Conservation (phyloP, 1,139 yeast species). For the Tardiomyces blankii region DNA sequence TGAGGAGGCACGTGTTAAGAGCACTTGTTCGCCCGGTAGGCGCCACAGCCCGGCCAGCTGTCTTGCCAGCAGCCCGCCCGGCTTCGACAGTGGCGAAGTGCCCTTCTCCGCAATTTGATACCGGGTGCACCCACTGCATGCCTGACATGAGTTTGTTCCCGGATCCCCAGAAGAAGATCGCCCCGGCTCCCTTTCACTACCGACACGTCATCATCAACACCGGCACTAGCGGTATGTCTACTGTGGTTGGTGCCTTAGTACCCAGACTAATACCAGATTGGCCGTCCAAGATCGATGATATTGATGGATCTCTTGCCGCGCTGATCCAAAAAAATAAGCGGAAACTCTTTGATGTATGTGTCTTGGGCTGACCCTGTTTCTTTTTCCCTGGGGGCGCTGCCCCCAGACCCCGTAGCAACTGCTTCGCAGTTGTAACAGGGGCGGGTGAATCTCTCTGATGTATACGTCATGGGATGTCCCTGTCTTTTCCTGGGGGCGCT, state of each 20-base stretch:
- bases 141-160: slow-evolving; percentile 23
- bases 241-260: slow-evolving; percentile 13
- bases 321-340: slow-evolving; percentile 22
- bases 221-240: slow-evolving; percentile 13
- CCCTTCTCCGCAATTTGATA: slow-evolving; percentile 42
- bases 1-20: no score
- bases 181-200: slow-evolving; percentile 31
- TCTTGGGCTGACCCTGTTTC: not conserved
- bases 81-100: slow-evolving; percentile 22
- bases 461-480: no score
- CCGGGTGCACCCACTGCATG: slow-evolving; percentile 53
- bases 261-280: slow-evolving; percentile 25
- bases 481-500: no score
- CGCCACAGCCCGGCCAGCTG: no score
- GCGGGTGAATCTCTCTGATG: no score
- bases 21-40: no score
- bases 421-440: no score
- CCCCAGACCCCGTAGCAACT: no score
- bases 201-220: slow-evolving; percentile 47
- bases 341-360: slow-evolving; percentile 11
- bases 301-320: slow-evolving; percentile 34
- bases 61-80: no score
- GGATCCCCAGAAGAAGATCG: slow-evolving; percentile 5
- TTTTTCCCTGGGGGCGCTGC: no score
- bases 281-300: slow-evolving; percentile 47